These are phyloP conservation scores for Talaromyces sp. DNA, from an alignment of 2,329 filamentous ascomycete species.

Conservation along the genomic window DNA sequence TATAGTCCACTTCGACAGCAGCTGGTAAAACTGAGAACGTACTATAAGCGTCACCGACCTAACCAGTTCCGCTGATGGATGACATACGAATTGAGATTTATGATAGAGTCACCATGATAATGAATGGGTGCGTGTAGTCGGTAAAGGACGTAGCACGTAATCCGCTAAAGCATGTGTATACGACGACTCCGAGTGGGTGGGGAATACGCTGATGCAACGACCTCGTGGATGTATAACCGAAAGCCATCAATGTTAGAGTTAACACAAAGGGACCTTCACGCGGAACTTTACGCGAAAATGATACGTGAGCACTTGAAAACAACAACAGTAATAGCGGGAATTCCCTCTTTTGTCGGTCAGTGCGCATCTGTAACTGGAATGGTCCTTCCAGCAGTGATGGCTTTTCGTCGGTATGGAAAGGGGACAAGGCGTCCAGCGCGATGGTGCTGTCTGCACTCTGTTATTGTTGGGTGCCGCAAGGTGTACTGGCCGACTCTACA, in stretches of 20 bases:
- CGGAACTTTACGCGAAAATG: neutral
- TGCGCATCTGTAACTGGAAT: conserved; percentile 11
- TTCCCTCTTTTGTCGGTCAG: conserved; percentile 9
- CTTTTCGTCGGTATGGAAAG: neutral
- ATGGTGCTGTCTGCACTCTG: conserved; percentile 11
- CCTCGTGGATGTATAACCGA: neutral
- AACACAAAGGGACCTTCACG: neutral
- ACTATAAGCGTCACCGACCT: neutral
- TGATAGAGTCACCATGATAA: neutral
- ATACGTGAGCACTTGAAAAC: neutral
- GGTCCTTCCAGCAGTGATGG: conserved; percentile 11
- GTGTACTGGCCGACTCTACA: conserved; percentile 10
- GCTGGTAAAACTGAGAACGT: neutral
- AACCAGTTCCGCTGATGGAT: neutral
- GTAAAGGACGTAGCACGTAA: neutral
- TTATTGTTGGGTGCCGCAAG: conserved; percentile 10
- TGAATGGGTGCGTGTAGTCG: neutral
- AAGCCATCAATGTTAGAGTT: too few relatives aligned
- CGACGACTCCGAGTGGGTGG: neutral
- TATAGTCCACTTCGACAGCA: neutral
- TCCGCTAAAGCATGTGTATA: neutral
- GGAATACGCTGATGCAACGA: neutral
- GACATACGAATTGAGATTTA: neutral
- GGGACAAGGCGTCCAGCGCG: conserved; percentile 6
- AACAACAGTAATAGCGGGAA: conserved; percentile 4